Evolutionary conservation across 352 stramenopile species (phyloP).

Genomic region (Phytopythium litorale): DNA sequence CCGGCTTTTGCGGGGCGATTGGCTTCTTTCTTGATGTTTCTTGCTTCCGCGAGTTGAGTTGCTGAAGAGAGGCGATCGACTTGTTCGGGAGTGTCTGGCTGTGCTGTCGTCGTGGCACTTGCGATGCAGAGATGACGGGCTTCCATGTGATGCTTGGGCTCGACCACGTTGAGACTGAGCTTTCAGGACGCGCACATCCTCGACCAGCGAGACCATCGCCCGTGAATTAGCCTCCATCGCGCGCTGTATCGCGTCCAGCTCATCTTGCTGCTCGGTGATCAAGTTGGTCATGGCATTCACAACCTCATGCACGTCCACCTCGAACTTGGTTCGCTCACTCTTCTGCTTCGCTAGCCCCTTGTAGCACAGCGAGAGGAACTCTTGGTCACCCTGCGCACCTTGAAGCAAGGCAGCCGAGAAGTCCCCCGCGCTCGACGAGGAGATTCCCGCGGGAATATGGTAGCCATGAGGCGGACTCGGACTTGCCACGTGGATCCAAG

Average conservation of each 20-base stretch:
- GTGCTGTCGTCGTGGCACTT: background rate
- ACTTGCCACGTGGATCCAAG: background rate
- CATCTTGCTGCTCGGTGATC: slow-evolving; percentile 42
- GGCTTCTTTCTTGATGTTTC: background rate
- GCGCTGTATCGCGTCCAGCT: slow-evolving; percentile 12
- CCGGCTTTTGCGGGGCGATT: background rate
- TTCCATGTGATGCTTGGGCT: background rate
- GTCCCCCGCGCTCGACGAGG: background rate
- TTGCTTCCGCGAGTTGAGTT: background rate
- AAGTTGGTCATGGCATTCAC: slow-evolving; percentile 40
- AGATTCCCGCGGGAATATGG: background rate
- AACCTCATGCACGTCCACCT: slow-evolving; percentile 33
- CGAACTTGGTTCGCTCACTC: slow-evolving; percentile 15
- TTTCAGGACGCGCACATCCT: slow-evolving; percentile 14
- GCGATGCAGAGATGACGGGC: background rate
- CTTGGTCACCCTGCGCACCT: slow-evolving; percentile 13
- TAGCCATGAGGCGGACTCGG: background rate
- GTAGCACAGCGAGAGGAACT: slow-evolving; percentile 19
- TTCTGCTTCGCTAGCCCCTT: slow-evolving; percentile 21
- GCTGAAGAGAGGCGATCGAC: background rate
- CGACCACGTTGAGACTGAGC: background rate
- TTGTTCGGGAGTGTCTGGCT: no score
- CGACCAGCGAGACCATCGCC: slow-evolving; percentile 18
- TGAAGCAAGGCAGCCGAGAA: background rate
- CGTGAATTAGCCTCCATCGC: slow-evolving; percentile 13